Conservation (phyloP, 495 filamentous ascomycete genomes). For the Saxophila tyrrhenica region DNA sequence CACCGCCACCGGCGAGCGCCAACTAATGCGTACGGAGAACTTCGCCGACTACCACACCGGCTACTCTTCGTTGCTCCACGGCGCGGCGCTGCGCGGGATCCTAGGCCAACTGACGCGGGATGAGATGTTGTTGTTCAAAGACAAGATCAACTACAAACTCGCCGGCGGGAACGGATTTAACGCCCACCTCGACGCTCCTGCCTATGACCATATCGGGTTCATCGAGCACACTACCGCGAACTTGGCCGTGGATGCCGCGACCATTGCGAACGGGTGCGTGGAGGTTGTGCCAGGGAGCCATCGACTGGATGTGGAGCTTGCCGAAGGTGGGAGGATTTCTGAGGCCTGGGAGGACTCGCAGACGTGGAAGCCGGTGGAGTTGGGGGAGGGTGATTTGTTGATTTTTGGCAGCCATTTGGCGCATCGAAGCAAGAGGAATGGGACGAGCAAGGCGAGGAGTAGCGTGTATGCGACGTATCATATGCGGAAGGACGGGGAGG, state of each 20-base stretch:
- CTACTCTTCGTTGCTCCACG: constrained; percentile 34
- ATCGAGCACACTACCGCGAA: constrained; percentile 39
- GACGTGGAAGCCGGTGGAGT: constrained; percentile 33
- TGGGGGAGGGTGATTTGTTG: constrained; percentile 33
- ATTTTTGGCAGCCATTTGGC: constrained; percentile 38
- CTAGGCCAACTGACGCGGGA: constrained; percentile 33
- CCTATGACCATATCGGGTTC: constrained; percentile 38
- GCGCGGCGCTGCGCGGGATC: constrained; percentile 27
- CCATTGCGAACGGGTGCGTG: constrained; percentile 33
- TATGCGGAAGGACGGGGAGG: constrained; percentile 29
- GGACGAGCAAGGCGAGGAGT: constrained; percentile 30
- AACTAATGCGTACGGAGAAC: constrained; percentile 39
- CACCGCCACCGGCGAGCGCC: constrained; percentile 31
- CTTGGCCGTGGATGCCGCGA: constrained; percentile 35
- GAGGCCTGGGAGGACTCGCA: constrained; percentile 31
- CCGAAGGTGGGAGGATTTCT: constrained; percentile 33
- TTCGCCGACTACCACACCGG: constrained; percentile 35
- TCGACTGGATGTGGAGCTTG: constrained; percentile 31
- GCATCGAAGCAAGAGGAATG: constrained; percentile 35
- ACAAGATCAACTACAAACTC: constrained; percentile 40
- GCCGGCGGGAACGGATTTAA: constrained; percentile 36
- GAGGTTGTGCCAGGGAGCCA: constrained; percentile 33
- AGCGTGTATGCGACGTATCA: constrained; percentile 40
- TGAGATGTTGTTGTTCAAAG: constrained; percentile 39
- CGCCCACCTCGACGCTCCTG: constrained; percentile 38